Base-by-base conservation (phyloP, 345 rosid genomes). In the Gossypium longicalyx region DNA sequence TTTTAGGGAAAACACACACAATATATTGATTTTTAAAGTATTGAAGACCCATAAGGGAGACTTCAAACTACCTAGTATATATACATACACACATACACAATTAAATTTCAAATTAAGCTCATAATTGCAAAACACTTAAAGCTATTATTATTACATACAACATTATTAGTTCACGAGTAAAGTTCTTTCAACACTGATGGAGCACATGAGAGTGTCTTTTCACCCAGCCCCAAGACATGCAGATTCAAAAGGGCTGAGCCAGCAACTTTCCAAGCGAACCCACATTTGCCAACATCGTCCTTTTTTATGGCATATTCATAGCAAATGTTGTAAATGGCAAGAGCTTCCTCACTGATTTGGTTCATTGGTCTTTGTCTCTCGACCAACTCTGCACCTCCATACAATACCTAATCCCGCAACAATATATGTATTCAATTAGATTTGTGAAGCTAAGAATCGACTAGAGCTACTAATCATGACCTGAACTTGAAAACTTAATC, bases 231-330 rank as follows among this genome's bases (percentile, higher is more conserved):
- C 27, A 17, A 11, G 3, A 67, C 70, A 74, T 86, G 81, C 1
- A 83, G 48, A 54, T 27, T 63, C 79, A 88, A 89, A 1, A 93
- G 80, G 2, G 89, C 89, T 20, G 88, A 70, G 19, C 97, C 94
- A 22, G 97, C 94, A 34, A 86, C 84, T 66, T 67, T 92, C 98
- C 98, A 92, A 16, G 88, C 97, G 75, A 93, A 90, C 4, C 63
- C 17, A 49, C 97, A 89, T 22, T 27, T 69, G 0, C 15, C 0
- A 0, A 38, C 82, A 12, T 10, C 38, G 1, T 71, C 7, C 2
- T 0, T 0, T 2, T 2, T 2, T 25, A n/a, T 70, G 1, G 97
- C 97, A 67, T 83, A 27, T 16, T 84, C 83, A 0, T 88, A 92
- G 13, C 58, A 72, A 3, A 81, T 34, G 49, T 88, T 70, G 43